Base-by-base conservation (phyloP, 352 stramenopile species). In the Phytophthora pseudosyringae region DNA sequence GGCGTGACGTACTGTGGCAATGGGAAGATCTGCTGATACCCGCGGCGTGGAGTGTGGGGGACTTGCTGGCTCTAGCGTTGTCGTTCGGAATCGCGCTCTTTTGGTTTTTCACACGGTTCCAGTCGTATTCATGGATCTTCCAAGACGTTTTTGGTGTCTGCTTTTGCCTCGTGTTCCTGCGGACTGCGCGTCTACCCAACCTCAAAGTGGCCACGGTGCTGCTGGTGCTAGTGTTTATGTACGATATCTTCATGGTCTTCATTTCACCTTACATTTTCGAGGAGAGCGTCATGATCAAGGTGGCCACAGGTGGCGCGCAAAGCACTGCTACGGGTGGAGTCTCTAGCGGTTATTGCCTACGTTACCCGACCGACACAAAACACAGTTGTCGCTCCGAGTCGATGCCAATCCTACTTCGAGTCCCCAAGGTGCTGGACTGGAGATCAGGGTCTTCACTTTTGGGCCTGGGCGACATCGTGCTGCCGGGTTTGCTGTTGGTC, bases 161-260 rank as follows among this genome's bases (percentile, higher is more conserved):
- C 71, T 95, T 99, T 69, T 98, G 93, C 69, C 87, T 98, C 28
- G 64, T 98, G 11, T 98, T 99, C 59, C 72, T 98, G 32, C 76
- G 81, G 21, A 91, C 93, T 25, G 94, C 98, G 51, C 94, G 95
- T 39, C 74, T 99, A 39, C 95, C 95, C 46, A 96, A 89, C 57
- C 83, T 99, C 61, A 91, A 94, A 75, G 93, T 99, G 21, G 96
- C 93, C 13, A 83, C 86, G 0, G 80, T 97, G 21, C 72, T 99
- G 35, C 83, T 99, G 59, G 86, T 94, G 46, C 80, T 98, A 28
- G 93, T 97, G 16, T 99, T 98, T 76, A 84, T 96, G 63, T 99
- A 99, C 73, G 94, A 99, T 72, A 90, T 98, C 39, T 98, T 98
- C 71, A 98, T 98, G 84, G 93, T 98, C 16, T 98, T 99, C 75